phyloP scores from a whole-genome alignment of 1,284 basidiomycete species.

The Vanrija humicola region DNA sequence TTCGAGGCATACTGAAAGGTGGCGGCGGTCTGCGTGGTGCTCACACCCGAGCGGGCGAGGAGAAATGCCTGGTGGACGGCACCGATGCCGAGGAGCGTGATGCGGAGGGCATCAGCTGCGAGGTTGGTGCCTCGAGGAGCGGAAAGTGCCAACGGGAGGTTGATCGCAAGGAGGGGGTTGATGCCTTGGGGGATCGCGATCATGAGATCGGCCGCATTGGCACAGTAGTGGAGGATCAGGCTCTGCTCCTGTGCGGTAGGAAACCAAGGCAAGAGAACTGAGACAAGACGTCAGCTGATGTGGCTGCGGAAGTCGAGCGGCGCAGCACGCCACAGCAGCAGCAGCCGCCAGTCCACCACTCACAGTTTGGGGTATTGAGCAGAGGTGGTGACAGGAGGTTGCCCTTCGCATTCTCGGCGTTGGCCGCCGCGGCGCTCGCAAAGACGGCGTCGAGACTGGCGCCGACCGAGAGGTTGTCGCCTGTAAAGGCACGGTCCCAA shows the following conservation, averaged over 20 bases:
- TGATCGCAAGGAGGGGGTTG: slow-evolving; percentile 51
- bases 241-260: slow-evolving; percentile 46
- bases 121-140: slow-evolving; percentile 42
- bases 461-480: not conserved
- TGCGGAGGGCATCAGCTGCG: slow-evolving; percentile 47
- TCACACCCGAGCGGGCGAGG: slow-evolving; percentile 39
- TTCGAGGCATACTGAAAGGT: slow-evolving; percentile 41
- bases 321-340: not conserved
- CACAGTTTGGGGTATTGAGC: slow-evolving; percentile 2
- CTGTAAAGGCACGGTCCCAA: slow-evolving; percentile 10
- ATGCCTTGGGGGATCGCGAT: slow-evolving; percentile 50
- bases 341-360: not conserved
- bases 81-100: slow-evolving; percentile 49
- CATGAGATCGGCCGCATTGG: slow-evolving; percentile 49
- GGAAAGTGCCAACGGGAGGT: slow-evolving; percentile 49
- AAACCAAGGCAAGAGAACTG: slow-evolving; percentile 46
- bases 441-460: not conserved
- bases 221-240: slow-evolving; percentile 46
- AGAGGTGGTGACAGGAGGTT: not conserved
- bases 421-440: not conserved
- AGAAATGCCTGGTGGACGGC: slow-evolving; percentile 51
- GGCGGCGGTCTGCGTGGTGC: slow-evolving; percentile 32
- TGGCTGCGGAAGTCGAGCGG: slow-evolving; percentile 16
- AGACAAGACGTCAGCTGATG: slow-evolving; percentile 28
- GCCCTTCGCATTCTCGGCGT: not conserved